These are phyloP conservation scores for Lophium mytilinum DNA, from an alignment of 495 filamentous ascomycete genomes.

Conservation along the genomic window DNA sequence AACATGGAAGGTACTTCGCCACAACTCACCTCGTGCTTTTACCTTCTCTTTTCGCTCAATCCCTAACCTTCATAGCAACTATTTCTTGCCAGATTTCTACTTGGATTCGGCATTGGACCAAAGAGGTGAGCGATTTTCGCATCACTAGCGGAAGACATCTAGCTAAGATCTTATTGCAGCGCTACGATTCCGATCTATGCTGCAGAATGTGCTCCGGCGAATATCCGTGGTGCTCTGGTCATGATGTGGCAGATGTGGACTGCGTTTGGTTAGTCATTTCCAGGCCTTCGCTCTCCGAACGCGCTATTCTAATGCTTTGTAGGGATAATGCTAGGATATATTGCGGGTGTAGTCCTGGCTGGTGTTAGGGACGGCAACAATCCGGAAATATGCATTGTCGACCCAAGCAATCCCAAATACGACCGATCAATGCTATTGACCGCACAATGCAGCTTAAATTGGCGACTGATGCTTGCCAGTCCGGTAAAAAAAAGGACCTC, in stretches of 20 bases:
- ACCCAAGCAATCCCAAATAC: neutral
- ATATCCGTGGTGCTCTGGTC: constrained; percentile 18
- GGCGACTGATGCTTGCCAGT: neutral
- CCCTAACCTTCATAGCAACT: neutral
- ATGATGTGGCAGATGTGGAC: constrained; percentile 28
- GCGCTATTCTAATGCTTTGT: neutral
- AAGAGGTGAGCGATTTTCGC: constrained; percentile 1
- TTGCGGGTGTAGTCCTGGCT: constrained; percentile 2
- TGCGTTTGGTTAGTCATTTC: constrained; percentile 5
- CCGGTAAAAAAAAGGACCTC: neutral
- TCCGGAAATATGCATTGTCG: neutral
- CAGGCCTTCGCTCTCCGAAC: neutral
- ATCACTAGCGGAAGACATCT: neutral
- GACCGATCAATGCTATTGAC: neutral
- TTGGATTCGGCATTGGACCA: constrained; percentile 10
- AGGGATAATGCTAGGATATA: constrained; percentile 21
- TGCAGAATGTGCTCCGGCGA: constrained; percentile 12
- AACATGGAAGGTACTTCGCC: constrained; percentile 1
- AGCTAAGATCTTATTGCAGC: neutral
- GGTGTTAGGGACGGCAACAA: constrained; percentile 1
- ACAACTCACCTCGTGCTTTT: neutral
- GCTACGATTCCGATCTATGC: constrained; percentile 15
- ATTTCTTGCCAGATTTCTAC: constrained; percentile 8
- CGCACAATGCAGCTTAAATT: neutral
- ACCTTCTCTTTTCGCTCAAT: neutral